Evolutionary conservation across 257 asterid species (phyloP).

Genomic region (Penstemon eatonii): DNA sequence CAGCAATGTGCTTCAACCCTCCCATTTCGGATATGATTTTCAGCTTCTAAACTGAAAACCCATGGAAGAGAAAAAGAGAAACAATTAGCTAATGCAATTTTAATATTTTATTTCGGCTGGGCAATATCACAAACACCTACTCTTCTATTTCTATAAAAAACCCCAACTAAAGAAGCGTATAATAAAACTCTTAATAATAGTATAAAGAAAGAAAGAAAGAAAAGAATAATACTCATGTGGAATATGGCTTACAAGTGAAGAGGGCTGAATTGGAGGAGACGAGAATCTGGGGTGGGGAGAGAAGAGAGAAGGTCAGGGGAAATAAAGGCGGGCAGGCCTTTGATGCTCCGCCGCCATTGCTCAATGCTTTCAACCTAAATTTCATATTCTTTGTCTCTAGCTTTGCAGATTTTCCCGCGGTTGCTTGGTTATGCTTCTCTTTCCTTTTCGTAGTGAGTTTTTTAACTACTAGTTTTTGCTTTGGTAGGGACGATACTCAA

Average conservation of each 20-base stretch:
- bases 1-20: constrained; percentile 74
- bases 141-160: constrained; percentile 4
- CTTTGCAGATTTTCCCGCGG: background rate
- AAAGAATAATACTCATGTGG: background rate
- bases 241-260: constrained; percentile 65
- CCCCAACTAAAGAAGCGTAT: too few relatives aligned
- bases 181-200: too few relatives aligned
- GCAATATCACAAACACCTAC: constrained; percentile 31
- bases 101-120: background rate
- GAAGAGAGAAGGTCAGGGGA: constrained; percentile 83
- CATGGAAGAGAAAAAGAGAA: background rate
- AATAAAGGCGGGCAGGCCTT: constrained; percentile 83
- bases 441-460: too few relatives aligned
- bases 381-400: constrained; percentile 45
- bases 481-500: too few relatives aligned
- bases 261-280: constrained; percentile 80
- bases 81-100: background rate
- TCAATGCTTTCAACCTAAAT: constrained; percentile 61
- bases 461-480: too few relatives aligned
- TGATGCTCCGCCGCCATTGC: constrained; percentile 74
- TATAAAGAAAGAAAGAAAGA: background rate
- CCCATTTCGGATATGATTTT: constrained; percentile 65
- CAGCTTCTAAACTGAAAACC: constrained; percentile 57
- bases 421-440: background rate
- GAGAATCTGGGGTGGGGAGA: constrained; percentile 76